phyloP scores from a whole-genome alignment of 2,329 filamentous ascomycete genomes.

The Bisporella sp. region DNA sequence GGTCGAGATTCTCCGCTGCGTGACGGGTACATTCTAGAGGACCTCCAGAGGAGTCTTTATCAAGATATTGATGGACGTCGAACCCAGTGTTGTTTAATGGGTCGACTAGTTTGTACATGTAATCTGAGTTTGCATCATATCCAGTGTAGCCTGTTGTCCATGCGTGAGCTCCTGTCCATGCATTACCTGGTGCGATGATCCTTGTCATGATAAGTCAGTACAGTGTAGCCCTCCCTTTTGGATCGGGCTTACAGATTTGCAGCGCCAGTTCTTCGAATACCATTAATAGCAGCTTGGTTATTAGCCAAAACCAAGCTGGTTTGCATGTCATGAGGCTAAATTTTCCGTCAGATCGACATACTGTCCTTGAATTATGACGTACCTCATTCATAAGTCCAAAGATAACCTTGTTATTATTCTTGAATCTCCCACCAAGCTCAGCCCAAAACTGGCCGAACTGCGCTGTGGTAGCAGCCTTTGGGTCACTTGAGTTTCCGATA shows the following conservation, averaged over 20 bases:
- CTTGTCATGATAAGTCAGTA: not conserved
- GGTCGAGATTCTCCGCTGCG: constrained; percentile 32
- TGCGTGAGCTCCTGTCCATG: constrained; percentile 40
- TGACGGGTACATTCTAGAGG: constrained; percentile 36
- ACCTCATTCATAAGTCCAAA: constrained; percentile 40
- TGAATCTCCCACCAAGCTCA: constrained; percentile 39
- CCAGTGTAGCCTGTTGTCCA: constrained; percentile 34
- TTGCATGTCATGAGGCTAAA: constrained; percentile 40
- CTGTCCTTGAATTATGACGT: not conserved
- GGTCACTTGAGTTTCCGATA: constrained; percentile 40
- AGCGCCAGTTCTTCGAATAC: constrained; percentile 36
- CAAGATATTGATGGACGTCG: constrained; percentile 46
- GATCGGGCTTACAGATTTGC: constrained; percentile 30
- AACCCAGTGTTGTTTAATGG: constrained; percentile 38
- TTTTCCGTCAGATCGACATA: too few relatives aligned
- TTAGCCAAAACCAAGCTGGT: constrained; percentile 38
- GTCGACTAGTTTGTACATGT: constrained; percentile 37
- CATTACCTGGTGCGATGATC: constrained; percentile 42
- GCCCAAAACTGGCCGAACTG: constrained; percentile 43
- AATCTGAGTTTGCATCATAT: constrained; percentile 32
- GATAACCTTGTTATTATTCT: constrained; percentile 39
- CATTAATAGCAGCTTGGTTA: constrained; percentile 39
- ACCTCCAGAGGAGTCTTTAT: constrained; percentile 38
- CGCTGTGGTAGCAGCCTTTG: constrained; percentile 37
- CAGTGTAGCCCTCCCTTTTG: not conserved